Percentiles rank a stretch among this genome's conserved stretches.
phyloP scores from a whole-genome alignment of 2,329 filamentous ascomycete genomes.

The Nigrograna mackinnonii region DNA sequence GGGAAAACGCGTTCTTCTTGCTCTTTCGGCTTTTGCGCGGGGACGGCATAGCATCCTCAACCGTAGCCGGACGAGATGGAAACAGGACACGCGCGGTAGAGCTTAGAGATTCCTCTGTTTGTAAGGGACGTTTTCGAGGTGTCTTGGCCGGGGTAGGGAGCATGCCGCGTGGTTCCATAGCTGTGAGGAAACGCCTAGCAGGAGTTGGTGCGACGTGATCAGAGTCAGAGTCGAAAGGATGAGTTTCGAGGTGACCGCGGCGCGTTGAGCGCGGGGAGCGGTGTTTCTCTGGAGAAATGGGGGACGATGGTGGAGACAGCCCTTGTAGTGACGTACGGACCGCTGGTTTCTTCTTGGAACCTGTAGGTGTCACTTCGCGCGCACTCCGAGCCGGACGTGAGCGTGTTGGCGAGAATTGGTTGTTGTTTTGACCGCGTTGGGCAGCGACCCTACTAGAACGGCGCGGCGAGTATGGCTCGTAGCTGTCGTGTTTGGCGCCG shows the following conservation, averaged over 20 bases:
- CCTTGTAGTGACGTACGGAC: slow-evolving; percentile 51
- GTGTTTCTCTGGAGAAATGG: slow-evolving; percentile 35
- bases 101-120: slow-evolving; percentile 45
- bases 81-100: slow-evolving; percentile 59
- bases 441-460: slow-evolving; percentile 65
- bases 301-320: slow-evolving; percentile 48
- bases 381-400: slow-evolving; percentile 26
- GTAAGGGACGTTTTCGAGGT: slow-evolving; percentile 62
- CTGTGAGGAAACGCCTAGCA: slow-evolving; percentile 25
- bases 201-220: slow-evolving; percentile 30
- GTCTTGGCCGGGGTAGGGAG: slow-evolving; percentile 81
- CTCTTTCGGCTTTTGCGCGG: slow-evolving; percentile 61
- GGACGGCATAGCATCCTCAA: slow-evolving; percentile 62
- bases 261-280: slow-evolving; percentile 34
- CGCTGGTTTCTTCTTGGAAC: slow-evolving; percentile 22
- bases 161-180: slow-evolving; percentile 54
- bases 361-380: slow-evolving; percentile 30
- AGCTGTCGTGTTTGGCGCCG: slow-evolving; percentile 66
- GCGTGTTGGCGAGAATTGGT: slow-evolving; percentile 21
- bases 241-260: slow-evolving; percentile 23
- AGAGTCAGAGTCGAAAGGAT: slow-evolving; percentile 32
- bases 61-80: slow-evolving; percentile 64
- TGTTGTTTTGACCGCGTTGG: slow-evolving; percentile 46
- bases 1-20: slow-evolving; percentile 56
- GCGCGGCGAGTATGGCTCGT: slow-evolving; percentile 73